These are phyloP conservation scores for Trametes punicea DNA, from an alignment of 768 basidiomycete genomes.

Conservation along the genomic window DNA sequence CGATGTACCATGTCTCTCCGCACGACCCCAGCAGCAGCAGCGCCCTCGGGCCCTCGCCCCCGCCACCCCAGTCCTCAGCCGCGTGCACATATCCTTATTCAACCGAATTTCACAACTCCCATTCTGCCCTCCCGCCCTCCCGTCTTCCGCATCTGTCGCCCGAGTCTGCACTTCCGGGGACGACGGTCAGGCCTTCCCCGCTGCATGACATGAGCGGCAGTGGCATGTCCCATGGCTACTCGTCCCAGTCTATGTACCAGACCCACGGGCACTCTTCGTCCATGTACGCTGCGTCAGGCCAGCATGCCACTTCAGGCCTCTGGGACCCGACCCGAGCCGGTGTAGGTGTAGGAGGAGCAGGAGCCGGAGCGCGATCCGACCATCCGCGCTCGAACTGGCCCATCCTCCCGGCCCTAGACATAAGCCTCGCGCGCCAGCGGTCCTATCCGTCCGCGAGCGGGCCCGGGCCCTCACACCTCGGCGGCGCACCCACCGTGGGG, in stretches of 20 bases:
- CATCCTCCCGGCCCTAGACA: slow-evolving; percentile 26
- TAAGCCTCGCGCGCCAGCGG: slow-evolving; percentile 17
- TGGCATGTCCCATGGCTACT: not conserved
- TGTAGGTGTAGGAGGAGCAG: no score
- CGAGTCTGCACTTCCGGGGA: slow-evolving; percentile 3
- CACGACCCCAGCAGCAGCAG: slow-evolving; percentile 15
- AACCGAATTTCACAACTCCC: slow-evolving; percentile 15
- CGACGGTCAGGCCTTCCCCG: slow-evolving; percentile 3
- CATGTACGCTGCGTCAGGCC: slow-evolving; percentile 1
- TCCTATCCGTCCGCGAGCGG: slow-evolving; percentile 1
- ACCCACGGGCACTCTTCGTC: not conserved
- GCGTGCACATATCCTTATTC: slow-evolving; percentile 14
- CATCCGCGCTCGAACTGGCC: slow-evolving; percentile 21
- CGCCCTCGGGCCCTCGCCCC: not conserved
- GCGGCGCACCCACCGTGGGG: not conserved
- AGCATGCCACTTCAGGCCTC: not conserved
- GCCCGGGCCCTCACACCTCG: no score
- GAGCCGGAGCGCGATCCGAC: not conserved
- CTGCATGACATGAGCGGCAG: not conserved
- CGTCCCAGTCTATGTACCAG: slow-evolving; percentile 1
- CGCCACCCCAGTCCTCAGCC: not conserved
- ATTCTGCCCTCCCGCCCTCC: not conserved
- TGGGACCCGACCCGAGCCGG: slow-evolving; percentile 20
- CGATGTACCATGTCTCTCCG: no score
- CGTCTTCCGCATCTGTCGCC: slow-evolving; percentile 9